Evolutionary conservation across 2,329 filamentous ascomycete genomes (phyloP).

Genomic region (Colletotrichum limetticola): DNA sequence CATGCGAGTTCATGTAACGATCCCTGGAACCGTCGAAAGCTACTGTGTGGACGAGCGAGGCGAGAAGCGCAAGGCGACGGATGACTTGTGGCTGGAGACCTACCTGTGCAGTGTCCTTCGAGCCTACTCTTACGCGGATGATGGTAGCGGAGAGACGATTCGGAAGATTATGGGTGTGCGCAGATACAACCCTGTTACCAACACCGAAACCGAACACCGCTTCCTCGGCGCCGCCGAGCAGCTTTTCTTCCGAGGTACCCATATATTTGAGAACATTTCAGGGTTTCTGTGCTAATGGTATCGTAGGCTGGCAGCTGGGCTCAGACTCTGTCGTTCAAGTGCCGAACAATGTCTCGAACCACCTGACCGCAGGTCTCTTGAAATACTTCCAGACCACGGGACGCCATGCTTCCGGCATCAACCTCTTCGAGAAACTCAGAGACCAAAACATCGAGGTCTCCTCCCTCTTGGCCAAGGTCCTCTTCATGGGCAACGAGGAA

Average conservation of each 20-base stretch:
- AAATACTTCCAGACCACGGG: conserved; percentile 97
- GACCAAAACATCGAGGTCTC: conserved; percentile 93
- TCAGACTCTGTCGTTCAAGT: conserved; percentile 98
- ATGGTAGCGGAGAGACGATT: conserved; percentile 93
- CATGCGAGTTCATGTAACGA: conserved; percentile 98
- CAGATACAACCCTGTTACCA: conserved; percentile 96
- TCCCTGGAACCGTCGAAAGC: conserved; percentile 94
- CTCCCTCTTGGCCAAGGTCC: conserved; percentile 88
- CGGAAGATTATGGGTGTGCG: conserved; percentile 97
- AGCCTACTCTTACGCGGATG: conserved; percentile 96
- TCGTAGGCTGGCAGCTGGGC: conserved; percentile 87
- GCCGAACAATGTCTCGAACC: conserved; percentile 95
- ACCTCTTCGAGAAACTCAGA: conserved; percentile 95
- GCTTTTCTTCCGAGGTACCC: conserved; percentile 88
- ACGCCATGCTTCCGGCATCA: conserved; percentile 93
- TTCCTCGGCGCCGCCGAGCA: conserved; percentile 95
- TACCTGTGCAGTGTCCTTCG: conserved; percentile 95
- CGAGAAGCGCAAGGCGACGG: conserved; percentile 91
- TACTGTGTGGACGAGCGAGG: conserved; percentile 98
- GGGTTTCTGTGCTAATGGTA: conserved; percentile 34
- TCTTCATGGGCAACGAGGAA: conserved; percentile 96
- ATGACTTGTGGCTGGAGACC: conserved; percentile 96
- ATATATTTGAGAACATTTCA: background rate
- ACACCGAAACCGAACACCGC: conserved; percentile 96
- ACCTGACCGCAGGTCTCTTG: conserved; percentile 91